Percentiles rank a stretch among this genome's conserved stretches.
Evolutionary conservation across 1,284 basidiomycete genomes (phyloP).

Genomic region (Neolentinus lepideus): DNA sequence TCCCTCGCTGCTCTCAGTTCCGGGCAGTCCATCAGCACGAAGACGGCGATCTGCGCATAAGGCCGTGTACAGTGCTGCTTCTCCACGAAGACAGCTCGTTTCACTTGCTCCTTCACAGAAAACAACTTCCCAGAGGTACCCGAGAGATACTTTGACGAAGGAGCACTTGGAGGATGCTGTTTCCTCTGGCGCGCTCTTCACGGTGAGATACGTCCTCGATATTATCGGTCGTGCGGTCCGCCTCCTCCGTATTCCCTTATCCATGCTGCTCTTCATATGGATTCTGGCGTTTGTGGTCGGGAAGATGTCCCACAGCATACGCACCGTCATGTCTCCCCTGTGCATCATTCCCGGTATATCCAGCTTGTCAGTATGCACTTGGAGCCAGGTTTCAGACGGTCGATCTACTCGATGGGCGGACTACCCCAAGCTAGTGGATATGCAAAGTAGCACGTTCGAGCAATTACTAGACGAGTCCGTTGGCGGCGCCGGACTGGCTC

Average conservation of each 20-base stretch:
- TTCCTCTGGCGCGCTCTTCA: background rate
- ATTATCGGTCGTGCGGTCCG: conserved; percentile 17
- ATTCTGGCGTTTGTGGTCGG: conserved; percentile 36
- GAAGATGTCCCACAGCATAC: conserved; percentile 32
- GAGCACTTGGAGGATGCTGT: background rate
- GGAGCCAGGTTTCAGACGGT: conserved; percentile 10
- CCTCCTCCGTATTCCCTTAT: conserved; percentile 48
- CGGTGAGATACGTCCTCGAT: background rate
- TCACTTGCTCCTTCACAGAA: background rate
- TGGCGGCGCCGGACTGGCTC: conserved; percentile 47
- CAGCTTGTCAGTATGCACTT: conserved; percentile 34
- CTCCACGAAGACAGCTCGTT: background rate
- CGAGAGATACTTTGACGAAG: background rate
- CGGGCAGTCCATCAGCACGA: background rate
- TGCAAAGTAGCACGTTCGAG: conserved; percentile 55
- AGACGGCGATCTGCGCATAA: background rate
- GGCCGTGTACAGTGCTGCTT: background rate
- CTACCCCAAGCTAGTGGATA: conserved; percentile 49
- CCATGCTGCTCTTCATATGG: conserved; percentile 44
- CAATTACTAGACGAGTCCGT: conserved; percentile 50
- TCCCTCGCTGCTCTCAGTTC: background rate
- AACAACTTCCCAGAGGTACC: background rate
- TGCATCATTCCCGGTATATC: conserved; percentile 57
- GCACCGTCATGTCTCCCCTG: conserved; percentile 41
- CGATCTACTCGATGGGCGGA: conserved; percentile 36